These are phyloP conservation scores for Thymus mandschuricus DNA, from an alignment of 257 asterid genomes.

Conservation along the genomic window DNA sequence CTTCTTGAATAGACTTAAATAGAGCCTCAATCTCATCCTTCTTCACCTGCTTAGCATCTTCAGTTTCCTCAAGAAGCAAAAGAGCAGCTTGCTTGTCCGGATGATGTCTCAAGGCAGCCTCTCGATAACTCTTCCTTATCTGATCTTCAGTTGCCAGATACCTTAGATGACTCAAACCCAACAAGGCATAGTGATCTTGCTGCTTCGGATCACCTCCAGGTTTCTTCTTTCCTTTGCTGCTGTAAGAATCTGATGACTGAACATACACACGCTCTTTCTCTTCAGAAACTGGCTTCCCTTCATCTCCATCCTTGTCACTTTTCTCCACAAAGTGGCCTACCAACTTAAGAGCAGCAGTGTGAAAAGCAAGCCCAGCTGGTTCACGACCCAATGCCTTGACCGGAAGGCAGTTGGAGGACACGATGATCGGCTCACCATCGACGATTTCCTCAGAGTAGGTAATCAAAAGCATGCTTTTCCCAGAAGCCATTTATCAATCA, in stretches of 20 bases:
- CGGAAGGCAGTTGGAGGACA: constrained; percentile 74
- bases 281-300: constrained; percentile 41
- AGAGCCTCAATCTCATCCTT: constrained; percentile 90
- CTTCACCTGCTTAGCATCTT: constrained; percentile 83
- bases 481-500: constrained; percentile 44
- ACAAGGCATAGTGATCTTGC: constrained; percentile 92
- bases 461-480: constrained; percentile 53
- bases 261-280: constrained; percentile 62
- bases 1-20: constrained; percentile 93
- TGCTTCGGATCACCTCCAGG: constrained; percentile 65
- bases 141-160: constrained; percentile 98
- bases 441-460: constrained; percentile 67
- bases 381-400: constrained; percentile 61
- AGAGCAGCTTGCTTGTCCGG: constrained; percentile 96
- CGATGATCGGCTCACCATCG: constrained; percentile 65
- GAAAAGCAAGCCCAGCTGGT: constrained; percentile 95
- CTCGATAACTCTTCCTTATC: constrained; percentile 85
- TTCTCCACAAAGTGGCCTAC: constrained; percentile 61
- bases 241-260: constrained; percentile 73
- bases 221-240: constrained; percentile 88
- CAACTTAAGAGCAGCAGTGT: constrained; percentile 78
- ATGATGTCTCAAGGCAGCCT: constrained; percentile 87
- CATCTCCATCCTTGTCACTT: constrained; percentile 32
- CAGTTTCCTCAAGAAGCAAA: constrained; percentile 83
- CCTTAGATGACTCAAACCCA: constrained; percentile 93